A percentile compares a stretch with the other conserved stretches of the same genome.
Conservation (phyloP, 2,329 filamentous ascomycete genomes). For the Phyllosticta citrichinensis region DNA sequence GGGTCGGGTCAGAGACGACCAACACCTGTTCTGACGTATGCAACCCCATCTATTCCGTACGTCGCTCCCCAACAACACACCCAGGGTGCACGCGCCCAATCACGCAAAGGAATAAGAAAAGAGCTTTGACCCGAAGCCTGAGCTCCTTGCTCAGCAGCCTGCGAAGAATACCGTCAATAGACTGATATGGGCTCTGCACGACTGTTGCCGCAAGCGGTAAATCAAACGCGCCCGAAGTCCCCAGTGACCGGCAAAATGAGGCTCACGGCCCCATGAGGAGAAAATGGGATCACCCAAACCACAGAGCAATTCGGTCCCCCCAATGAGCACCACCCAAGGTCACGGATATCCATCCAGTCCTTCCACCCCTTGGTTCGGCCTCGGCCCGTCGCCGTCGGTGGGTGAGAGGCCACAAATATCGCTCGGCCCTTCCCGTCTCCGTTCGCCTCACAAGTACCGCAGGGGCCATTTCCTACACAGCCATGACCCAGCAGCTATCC, state of each 20-base stretch:
- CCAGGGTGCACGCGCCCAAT: background rate
- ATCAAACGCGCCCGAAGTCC: background rate
- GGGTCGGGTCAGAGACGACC: background rate
- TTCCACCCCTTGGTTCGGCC: background rate
- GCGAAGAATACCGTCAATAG: background rate
- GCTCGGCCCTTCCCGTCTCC: background rate
- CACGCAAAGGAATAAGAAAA: background rate
- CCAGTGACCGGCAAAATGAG: background rate
- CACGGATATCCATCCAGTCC: background rate
- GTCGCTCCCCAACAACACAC: background rate
- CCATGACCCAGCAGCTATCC: background rate
- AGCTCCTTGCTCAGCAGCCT: background rate
- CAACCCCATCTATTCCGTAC: background rate
- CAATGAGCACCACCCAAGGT: background rate
- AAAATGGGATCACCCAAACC: background rate
- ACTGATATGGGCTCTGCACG: background rate
- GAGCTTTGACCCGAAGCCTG: background rate
- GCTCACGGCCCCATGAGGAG: background rate
- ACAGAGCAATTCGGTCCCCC: background rate
- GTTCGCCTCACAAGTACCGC: background rate
- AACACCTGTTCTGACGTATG: background rate
- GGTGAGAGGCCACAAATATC: background rate
- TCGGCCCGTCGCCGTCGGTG: background rate
- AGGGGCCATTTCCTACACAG: background rate
- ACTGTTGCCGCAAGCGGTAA: background rate